Base-by-base conservation (phyloP, 169 alveolate species). In the Cryptosporidium sp. region DNA sequence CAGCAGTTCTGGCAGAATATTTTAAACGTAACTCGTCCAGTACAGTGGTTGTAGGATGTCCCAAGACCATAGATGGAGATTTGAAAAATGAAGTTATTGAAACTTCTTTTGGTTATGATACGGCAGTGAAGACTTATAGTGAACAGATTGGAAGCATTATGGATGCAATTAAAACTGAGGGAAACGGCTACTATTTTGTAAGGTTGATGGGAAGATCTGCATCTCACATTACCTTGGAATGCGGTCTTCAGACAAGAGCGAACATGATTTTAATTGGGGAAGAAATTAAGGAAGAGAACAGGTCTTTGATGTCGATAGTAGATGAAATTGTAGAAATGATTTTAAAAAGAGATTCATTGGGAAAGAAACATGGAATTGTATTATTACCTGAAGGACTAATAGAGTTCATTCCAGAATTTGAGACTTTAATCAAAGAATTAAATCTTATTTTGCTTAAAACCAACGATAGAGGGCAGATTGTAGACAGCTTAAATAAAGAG, bases 131-230 rank as follows among this genome's bases (percentile, higher is more conserved):
- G 87, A 93, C 95, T 23, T 95, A 95, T 71, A 85, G 96, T 71
- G 97, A 95, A 91, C 92, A 93, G n/a, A 93, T 95, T 37, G 97
- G 97, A 31, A 95, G 94, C 85, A 91, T 95, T 33, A 93, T 93
- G 87, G 86, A 93, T 55, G 96, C 94, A 69, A 92, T 96, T 9
- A 86, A 92, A 37, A 92, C 95, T 2, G 89, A 95, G 18, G 93
- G 91, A 75, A 87, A 93, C 85, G 92, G 94, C 84, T 95, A 95
- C 93, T 95, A 95, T 62, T 95, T 95, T 80, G 95, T 95, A 70
- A 93, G 96, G 92, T 75, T 95, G 21, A 95, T 95, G 97, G 97
- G 97, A 55, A 93, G 97, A 89, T 94, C 96, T 33, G 97, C 97
- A 16, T 93, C 96, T 61, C 97, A 95, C 74, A 95, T 95, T 85